Evolutionary conservation across 805 yeast species (phyloP), one percentile per base, ranked within the genome.

Genomic region (Osmozyma mogii): DNA sequence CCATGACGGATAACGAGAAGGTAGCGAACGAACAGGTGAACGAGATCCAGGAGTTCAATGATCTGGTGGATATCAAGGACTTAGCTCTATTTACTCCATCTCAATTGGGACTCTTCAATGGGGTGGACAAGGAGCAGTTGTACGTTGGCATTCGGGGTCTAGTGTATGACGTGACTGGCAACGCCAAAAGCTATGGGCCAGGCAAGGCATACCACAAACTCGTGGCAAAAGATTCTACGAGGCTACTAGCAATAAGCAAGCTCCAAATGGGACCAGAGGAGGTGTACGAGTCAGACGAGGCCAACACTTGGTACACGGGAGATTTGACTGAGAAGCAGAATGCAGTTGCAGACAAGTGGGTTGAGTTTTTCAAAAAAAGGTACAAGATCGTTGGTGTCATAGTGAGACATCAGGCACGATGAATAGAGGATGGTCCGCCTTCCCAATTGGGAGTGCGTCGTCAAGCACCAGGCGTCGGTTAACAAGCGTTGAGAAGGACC

Each of bases 101-200:
- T 4, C 58, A 61, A 38, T 47, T 63, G 28, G 34, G 52, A 4
- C 33, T 31, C 24, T 59, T 49, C 40, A 49, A 64, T 32, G 68
- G 67, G n/a, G 32, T 27, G 4, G 43, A 43, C 15, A 36, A 37
- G 18, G 48, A 45, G 10, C 34, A 68, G 35, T 68, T 82, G 40
- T 84, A 76, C 52, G 80, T 84, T 12, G 92, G 76, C 6, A 77
- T 84, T 43, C 75, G 77, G 37, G 92, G 94, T 13, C 65, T 65
- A 2, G 73, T 85, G 8, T 85, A 83, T 50, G 95, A 84, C 45
- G 95, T 85, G 7, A 69, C 83, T 0, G 49, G 59, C 26, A 84
- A 84, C 46, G 43, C 51, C 9, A 72, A 68, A 10, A 78, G 77
- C 22, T 84, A 84, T 49, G 95, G 94, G 0, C 78, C 79, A 3